These are phyloP conservation scores for Collybiopsis luxurians DNA, from an alignment of 768 basidiomycete genomes.

Conservation along the genomic window DNA sequence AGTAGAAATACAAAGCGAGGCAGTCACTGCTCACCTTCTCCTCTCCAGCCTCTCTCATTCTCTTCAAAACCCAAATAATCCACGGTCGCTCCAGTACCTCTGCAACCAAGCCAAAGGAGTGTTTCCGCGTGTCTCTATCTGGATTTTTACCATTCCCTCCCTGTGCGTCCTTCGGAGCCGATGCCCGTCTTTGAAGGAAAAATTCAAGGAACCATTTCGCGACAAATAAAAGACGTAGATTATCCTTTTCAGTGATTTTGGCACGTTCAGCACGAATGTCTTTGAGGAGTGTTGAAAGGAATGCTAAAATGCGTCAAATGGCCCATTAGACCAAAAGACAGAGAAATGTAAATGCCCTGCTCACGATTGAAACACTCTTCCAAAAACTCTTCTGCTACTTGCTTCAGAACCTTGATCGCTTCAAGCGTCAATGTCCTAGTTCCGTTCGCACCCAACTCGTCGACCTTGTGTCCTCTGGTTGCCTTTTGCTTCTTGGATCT, in stretches of 20 bases:
- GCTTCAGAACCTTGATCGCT: constrained; percentile 61
- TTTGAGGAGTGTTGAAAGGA: constrained; percentile 80
- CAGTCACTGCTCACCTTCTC: constrained; percentile 65
- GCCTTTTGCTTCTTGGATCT: constrained; percentile 58
- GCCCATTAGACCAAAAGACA: constrained; percentile 10
- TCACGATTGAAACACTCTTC: constrained; percentile 81
- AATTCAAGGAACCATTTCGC: constrained; percentile 92
- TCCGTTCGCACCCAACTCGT: constrained; percentile 68
- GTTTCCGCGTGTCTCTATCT: constrained; percentile 33
- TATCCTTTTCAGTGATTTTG: constrained; percentile 94
- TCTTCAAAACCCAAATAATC: constrained; percentile 86
- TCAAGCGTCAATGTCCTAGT: constrained; percentile 57
- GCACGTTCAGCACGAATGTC: constrained; percentile 92
- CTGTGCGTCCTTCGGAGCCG: constrained; percentile 22
- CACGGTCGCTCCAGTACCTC: constrained; percentile 85
- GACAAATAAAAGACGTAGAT: constrained; percentile 83
- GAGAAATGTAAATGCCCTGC: constrained; percentile 37
- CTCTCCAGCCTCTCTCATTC: constrained; percentile 88
- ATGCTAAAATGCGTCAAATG: constrained; percentile 52
- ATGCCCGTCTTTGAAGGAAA: constrained; percentile 59
- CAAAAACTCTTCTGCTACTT: constrained; percentile 70
- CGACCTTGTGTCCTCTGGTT: constrained; percentile 58
- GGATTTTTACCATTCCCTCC: constrained; percentile 46
- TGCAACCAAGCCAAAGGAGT: constrained; percentile 72
- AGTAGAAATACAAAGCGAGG: constrained; percentile 4